Evolutionary conservation across 345 rosid genomes (phyloP).

Genomic region (Hirschfeldia incana): DNA sequence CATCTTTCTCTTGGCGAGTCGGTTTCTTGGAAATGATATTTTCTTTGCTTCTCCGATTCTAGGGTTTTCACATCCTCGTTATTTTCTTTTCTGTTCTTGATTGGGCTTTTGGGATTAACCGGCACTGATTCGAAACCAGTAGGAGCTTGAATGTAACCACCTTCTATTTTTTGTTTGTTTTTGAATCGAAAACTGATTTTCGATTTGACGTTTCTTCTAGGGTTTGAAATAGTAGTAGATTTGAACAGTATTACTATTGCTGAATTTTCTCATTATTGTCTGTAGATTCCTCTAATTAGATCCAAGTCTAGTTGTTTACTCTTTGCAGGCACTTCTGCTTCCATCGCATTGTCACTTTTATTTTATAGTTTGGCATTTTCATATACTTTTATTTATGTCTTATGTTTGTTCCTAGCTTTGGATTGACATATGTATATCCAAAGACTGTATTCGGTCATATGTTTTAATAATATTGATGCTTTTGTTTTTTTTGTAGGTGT

Average conservation of each 20-base stretch:
- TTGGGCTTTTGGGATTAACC: background rate
- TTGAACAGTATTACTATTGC: background rate
- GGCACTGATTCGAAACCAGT: background rate
- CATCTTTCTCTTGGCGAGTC: background rate
- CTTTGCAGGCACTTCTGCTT: background rate
- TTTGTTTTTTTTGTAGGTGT: conserved; percentile 10
- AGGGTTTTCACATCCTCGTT: conserved; percentile 2
- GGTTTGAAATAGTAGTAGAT: background rate
- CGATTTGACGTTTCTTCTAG: background rate
- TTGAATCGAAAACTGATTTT: background rate
- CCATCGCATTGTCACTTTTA: background rate
- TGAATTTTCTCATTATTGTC: background rate
- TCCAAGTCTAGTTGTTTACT: background rate
- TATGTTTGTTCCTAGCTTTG: background rate
- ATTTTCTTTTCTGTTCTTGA: background rate
- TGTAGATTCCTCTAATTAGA: background rate
- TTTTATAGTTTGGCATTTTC: background rate
- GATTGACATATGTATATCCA: background rate
- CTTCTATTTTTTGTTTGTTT: background rate
- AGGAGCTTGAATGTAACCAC: background rate
- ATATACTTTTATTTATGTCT: background rate
- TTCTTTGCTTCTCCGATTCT: background rate
- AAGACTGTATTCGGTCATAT: background rate
- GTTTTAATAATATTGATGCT: background rate
- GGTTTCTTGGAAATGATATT: background rate